Base-by-base conservation (phyloP, 805 yeast genomes). In the Metschnikowia lunata region DNA sequence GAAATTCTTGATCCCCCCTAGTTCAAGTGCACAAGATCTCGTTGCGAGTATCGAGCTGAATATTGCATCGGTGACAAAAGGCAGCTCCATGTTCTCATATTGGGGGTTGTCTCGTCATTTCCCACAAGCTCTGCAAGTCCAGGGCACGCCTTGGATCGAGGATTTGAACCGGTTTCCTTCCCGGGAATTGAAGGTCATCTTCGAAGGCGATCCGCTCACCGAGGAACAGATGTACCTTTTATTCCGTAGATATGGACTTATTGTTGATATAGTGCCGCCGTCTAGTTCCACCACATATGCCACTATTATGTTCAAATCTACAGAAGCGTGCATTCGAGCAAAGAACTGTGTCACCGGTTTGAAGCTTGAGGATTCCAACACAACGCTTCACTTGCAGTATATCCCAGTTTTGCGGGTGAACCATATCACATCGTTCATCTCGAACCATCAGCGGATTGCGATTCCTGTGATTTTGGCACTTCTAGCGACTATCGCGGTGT, bases 121-220 rank as follows among this genome's bases (percentile, higher is more conserved):
- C 45, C 85, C 83, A 2, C 67, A 69, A 47, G 83, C 76, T 42
- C 83, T 74, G 57, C 82, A 85, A 0, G 97, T 93, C 1, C 83
- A 85, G 54, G 99, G 99, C 49, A 71, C 77, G 1, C 99, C 99
- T 0, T 91, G 97, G 97, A 85, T 93, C 48, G 98, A 91, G 66
- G 99, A 93, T 60, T 70, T 93, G 61, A 77, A 87, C 54, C 68
- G 97, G 49, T 78, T 75, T 51, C 95, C 96, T 8, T 80, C 84
- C 42, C 65, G 74, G 8, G 71, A 72, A 11, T 64, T 93, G 23
- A 75, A 78, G 43, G 80, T 91, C 6, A 72, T 74, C 26, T 90
- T 84, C 59, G 88, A 84, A 51, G 97, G 97, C 1, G 80, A 81
- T 0, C 73, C 81, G 6, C 65, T 91, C 46, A 75, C 85, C 0